A percentile compares a stretch with the other conserved stretches of the same genome.
phyloP scores from a whole-genome alignment of 2,329 filamentous ascomycete species.

The Cytospora paraplurivora region DNA sequence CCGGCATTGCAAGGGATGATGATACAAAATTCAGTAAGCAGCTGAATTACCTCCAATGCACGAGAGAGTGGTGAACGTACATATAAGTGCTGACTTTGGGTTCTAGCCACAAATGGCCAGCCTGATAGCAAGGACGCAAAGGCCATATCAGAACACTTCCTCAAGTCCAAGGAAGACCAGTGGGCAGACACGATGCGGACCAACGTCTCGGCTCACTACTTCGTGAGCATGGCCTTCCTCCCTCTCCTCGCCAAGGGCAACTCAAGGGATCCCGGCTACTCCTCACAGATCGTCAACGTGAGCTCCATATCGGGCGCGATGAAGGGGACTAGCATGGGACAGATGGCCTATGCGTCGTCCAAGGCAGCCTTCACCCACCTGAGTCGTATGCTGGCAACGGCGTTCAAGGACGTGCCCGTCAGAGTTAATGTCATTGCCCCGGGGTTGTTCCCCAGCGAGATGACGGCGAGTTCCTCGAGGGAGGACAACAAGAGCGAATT shows the following conservation, averaged over 20 bases:
- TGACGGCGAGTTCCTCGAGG: conserved; percentile 49
- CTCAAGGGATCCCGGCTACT: conserved; percentile 47
- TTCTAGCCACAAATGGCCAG: conserved; percentile 39
- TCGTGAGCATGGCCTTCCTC: conserved; percentile 54
- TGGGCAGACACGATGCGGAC: conserved; percentile 54
- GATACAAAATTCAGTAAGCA: conserved; percentile 47
- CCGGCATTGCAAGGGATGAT: conserved; percentile 54
- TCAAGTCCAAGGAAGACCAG: conserved; percentile 46
- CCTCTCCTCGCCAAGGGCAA: conserved; percentile 52
- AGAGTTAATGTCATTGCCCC: conserved; percentile 60
- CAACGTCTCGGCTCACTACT: conserved; percentile 53
- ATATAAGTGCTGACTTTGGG: neutral
- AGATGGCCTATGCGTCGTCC: conserved; percentile 53
- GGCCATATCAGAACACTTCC: conserved; percentile 53
- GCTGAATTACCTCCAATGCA: too few relatives aligned
- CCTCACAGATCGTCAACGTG: conserved; percentile 53
- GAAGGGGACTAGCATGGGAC: conserved; percentile 52
- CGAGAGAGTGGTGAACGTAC: neutral
- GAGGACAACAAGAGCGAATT: conserved; percentile 50
- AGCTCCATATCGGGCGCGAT: conserved; percentile 53
- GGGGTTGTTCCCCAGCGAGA: conserved; percentile 47
- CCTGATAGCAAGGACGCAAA: conserved; percentile 50
- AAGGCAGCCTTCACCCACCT: conserved; percentile 52
- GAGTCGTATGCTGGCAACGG: conserved; percentile 48
- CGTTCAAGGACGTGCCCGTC: conserved; percentile 51